Evolutionary conservation across 768 basidiomycete genomes (phyloP).

Genomic region (Leccinum boreale): DNA sequence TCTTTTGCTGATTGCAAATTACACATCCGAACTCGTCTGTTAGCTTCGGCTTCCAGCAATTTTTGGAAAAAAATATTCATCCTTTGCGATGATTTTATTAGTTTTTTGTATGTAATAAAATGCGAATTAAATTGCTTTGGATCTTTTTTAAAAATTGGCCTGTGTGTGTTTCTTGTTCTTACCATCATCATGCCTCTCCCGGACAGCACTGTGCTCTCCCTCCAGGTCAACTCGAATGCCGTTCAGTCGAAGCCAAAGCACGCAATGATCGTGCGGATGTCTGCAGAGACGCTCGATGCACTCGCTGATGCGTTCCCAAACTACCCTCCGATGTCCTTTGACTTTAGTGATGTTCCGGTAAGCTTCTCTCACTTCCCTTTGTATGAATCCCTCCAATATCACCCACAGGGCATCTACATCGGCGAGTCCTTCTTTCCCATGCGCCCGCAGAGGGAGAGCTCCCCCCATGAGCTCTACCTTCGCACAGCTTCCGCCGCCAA

Average conservation of each 20-base stretch:
- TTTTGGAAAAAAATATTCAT: slow-evolving; percentile 58
- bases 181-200: slow-evolving; percentile 64
- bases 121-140: not conserved
- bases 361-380: slow-evolving; percentile 18
- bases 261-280: slow-evolving; percentile 75
- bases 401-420: slow-evolving; percentile 58
- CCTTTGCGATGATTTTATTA: not conserved
- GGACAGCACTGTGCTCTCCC: slow-evolving; percentile 46
- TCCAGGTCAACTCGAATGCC: slow-evolving; percentile 54
- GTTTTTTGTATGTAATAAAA: not conserved
- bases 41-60: slow-evolving; percentile 87
- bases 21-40: slow-evolving; percentile 94
- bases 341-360: slow-evolving; percentile 62
- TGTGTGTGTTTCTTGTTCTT: too few relatives aligned
- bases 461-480: slow-evolving; percentile 71
- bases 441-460: slow-evolving; percentile 48
- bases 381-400: not conserved
- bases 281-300: slow-evolving; percentile 67
- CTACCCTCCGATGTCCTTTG: slow-evolving; percentile 50
- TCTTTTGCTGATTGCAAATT: slow-evolving; percentile 97
- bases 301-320: slow-evolving; percentile 46
- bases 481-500: slow-evolving; percentile 55
- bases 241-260: slow-evolving; percentile 61
- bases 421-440: slow-evolving; percentile 64
- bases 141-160: not conserved